A percentile compares a stretch with the other conserved stretches of the same genome.
Conservation (phyloP, 2,329 filamentous ascomycete genomes). For the Sporothrix humicola region DNA sequence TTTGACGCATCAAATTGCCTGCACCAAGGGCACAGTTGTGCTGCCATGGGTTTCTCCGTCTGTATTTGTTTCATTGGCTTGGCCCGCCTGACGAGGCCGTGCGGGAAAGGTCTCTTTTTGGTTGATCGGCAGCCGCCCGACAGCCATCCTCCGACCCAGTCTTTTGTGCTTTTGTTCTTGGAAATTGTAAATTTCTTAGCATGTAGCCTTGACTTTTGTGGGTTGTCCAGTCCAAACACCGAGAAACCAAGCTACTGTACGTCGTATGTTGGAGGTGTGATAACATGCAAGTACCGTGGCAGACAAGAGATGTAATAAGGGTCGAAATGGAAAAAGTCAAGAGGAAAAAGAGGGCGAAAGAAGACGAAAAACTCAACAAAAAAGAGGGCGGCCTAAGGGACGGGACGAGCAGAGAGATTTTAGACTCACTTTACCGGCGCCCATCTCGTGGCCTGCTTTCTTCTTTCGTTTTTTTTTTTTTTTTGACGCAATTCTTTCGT, state of each 20-base stretch:
- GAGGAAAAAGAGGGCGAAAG: background rate
- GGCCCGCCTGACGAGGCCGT: constrained; percentile 1
- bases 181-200: no score
- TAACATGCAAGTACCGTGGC: background rate
- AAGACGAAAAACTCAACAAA: constrained; percentile 1
- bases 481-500: constrained; percentile 13
- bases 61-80: background rate
- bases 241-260: background rate
- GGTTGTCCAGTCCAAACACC: no score
- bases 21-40: background rate
- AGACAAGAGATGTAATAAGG: background rate
- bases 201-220: no score
- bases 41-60: background rate
- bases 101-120: constrained; percentile 3
- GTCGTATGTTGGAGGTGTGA: background rate
- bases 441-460: background rate
- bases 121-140: constrained; percentile 25
- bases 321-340: background rate
- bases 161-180: background rate
- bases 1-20: background rate
- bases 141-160: background rate
- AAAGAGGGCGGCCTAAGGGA: background rate
- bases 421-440: constrained; percentile 3
- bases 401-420: constrained; percentile 16
- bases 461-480: background rate